Evolutionary conservation across 306 rosid genomes (phyloP).

Genomic region (Sicyos edulis): DNA sequence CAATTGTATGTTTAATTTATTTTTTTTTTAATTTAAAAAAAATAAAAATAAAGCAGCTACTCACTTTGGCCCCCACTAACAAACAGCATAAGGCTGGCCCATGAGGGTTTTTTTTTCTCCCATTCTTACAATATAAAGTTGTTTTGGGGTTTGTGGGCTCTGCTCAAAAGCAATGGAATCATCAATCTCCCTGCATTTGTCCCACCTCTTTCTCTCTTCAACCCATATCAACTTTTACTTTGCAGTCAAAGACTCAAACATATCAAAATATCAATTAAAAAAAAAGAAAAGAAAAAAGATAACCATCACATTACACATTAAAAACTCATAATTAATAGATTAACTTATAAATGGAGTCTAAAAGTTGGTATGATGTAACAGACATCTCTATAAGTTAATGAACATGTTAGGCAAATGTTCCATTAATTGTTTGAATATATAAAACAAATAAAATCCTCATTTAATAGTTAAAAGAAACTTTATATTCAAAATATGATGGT

Average conservation of each 20-base stretch:
- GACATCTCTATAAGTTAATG: neutral
- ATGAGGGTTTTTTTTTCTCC: neutral
- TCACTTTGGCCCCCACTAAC: slow-evolving; percentile 12
- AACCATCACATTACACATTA: slow-evolving; percentile 12
- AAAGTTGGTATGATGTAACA: neutral
- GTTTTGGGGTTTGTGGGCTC: slow-evolving; percentile 12
- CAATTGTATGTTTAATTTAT: too few species aligned
- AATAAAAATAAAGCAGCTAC: neutral
- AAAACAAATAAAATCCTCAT: neutral
- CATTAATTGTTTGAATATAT: neutral
- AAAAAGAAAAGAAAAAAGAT: neutral
- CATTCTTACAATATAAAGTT: neutral
- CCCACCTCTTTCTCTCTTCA: slow-evolving; percentile 16
- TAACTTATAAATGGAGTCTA: neutral
- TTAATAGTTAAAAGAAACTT: too few species aligned
- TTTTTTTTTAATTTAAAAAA: too few species aligned
- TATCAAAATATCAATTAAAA: slow-evolving; percentile 10
- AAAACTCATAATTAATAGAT: neutral
- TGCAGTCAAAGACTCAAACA: slow-evolving; percentile 21
- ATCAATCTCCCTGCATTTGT: neutral
- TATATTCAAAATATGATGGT: too few species aligned
- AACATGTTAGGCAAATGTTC: neutral
- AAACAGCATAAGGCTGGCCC: slow-evolving; percentile 13
- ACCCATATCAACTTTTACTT: slow-evolving; percentile 21
- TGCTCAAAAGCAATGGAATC: slow-evolving; percentile 21